Evolutionary conservation across 2,329 filamentous ascomycete species (phyloP).

Genomic region (Ascosphaera aggregata): DNA sequence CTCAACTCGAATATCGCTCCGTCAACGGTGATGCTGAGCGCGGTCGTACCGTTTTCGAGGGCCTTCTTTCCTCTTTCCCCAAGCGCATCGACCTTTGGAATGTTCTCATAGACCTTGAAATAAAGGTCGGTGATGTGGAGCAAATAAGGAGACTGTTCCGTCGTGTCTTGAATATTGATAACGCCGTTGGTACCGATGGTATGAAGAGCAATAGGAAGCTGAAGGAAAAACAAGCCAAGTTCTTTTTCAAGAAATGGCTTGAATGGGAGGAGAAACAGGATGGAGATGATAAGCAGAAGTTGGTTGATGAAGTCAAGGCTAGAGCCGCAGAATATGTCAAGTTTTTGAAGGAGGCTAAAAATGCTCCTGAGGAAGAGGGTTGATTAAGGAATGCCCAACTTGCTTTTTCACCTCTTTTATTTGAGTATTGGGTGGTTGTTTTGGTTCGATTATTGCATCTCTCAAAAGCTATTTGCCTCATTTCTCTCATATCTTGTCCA

Average conservation of each 20-base stretch:
- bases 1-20: constrained; percentile 74
- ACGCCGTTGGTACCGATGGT: constrained; percentile 16
- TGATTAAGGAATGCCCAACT: too few relatives aligned
- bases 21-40: constrained; percentile 64
- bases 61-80: constrained; percentile 58
- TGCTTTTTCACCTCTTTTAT: too few relatives aligned
- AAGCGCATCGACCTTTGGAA: constrained; percentile 89
- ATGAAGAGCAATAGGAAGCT: constrained; percentile 28
- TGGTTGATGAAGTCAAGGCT: constrained; percentile 44
- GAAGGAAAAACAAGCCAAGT: constrained; percentile 62
- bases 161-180: constrained; percentile 34
- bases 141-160: constrained; percentile 62
- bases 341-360: constrained; percentile 12
- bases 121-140: constrained; percentile 33
- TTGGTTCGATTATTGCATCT: too few relatives aligned
- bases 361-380: constrained; percentile 2
- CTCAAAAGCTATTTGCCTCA: too few relatives aligned
- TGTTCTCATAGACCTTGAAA: constrained; percentile 70
- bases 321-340: constrained; percentile 48
- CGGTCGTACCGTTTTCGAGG: constrained; percentile 85
- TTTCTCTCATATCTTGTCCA: too few relatives aligned
- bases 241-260: constrained; percentile 81
- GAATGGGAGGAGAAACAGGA: constrained; percentile 53
- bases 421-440: too few relatives aligned
- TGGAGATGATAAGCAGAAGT: constrained; percentile 39